phyloP scores from a whole-genome alignment of 768 basidiomycete genomes.

The Rhizopogon rudus region DNA sequence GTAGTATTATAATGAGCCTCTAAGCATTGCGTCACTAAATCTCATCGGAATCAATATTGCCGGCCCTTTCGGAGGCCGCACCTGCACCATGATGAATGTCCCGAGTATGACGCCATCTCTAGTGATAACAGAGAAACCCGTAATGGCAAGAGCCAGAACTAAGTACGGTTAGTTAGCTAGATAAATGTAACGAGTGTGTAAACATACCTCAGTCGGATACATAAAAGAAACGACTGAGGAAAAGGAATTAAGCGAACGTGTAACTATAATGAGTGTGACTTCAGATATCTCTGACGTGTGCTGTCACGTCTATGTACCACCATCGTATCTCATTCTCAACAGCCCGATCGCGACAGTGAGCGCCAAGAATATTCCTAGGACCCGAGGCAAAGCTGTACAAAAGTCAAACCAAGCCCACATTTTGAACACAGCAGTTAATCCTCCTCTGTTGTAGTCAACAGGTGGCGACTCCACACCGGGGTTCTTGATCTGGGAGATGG shows the following conservation, averaged over 20 bases:
- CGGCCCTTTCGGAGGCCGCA: not conserved
- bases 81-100: not conserved
- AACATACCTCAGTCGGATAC: no score
- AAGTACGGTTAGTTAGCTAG: no score
- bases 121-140: not conserved
- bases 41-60: not conserved
- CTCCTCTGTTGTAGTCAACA: conserved; percentile 27
- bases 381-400: not conserved
- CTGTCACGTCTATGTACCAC: no score
- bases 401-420: conserved; percentile 45
- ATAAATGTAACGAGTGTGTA: no score
- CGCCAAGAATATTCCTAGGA: not conserved
- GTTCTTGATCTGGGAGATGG: conserved; percentile 17
- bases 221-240: no score
- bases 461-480: not conserved
- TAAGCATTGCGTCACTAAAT: not conserved
- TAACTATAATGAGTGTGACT: no score
- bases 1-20: not conserved
- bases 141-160: no score
- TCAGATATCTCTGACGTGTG: no score
- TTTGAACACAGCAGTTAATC: conserved; percentile 32
- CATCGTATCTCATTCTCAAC: no score
- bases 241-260: no score
- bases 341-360: not conserved
- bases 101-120: not conserved